Percentiles rank a stretch among this genome's conserved stretches.
These are phyloP conservation scores for Hanseniaspora hatyaiensis DNA, from an alignment of 805 yeast species.

Conservation along the genomic window DNA sequence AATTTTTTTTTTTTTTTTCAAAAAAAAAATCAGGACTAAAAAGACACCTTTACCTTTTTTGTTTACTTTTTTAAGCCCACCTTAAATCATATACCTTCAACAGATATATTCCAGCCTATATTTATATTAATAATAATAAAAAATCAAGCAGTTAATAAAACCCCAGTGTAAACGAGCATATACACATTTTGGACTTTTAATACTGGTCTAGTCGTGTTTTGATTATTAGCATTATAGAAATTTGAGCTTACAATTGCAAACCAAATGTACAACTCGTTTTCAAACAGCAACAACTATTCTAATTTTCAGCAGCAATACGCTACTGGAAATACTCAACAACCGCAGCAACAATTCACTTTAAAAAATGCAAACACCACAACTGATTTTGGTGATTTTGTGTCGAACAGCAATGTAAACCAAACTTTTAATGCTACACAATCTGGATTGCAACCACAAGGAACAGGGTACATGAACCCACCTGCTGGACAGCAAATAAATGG, in stretches of 20 bases:
- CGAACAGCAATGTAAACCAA: constrained; percentile 16
- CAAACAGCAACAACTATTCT: not conserved
- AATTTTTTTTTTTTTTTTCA: too few species aligned
- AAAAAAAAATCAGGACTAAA: too few species aligned
- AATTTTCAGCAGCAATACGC: constrained; percentile 4
- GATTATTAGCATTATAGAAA: too few species aligned
- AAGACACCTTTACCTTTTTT: too few species aligned
- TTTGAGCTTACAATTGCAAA: not conserved
- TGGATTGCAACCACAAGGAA: not conserved
- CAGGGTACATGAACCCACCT: not conserved
- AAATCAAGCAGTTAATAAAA: too few species aligned
- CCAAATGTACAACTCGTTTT: constrained; percentile 1
- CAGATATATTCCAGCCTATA: too few species aligned
- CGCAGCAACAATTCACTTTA: constrained; percentile 15
- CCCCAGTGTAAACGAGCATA: too few species aligned
- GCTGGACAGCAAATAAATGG: constrained; percentile 3
- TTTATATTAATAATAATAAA: too few species aligned
- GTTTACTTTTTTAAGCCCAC: too few species aligned
- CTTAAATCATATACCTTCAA: too few species aligned
- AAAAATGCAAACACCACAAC: constrained; percentile 17
- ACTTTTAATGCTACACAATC: not conserved
- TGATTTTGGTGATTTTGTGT: constrained; percentile 19
- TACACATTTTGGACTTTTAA: not conserved
- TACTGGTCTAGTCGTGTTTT: not conserved
- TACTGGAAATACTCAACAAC: constrained; percentile 10